These are phyloP conservation scores for Sugiyamaella pinicola DNA, from an alignment of 1,139 yeast species.

Conservation along the genomic window DNA sequence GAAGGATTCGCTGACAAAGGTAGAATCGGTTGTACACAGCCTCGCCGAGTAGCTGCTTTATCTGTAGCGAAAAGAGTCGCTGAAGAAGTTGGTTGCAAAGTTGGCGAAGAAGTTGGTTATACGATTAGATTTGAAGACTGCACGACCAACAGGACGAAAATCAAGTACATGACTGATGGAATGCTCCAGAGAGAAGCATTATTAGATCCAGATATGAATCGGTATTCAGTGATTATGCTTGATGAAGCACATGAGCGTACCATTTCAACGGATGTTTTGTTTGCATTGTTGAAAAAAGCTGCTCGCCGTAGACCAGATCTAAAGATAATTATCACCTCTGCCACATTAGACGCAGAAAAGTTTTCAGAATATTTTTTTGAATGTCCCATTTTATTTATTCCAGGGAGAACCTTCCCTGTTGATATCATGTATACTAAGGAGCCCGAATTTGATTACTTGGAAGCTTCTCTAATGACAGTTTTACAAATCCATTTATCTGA, in stretches of 20 bases:
- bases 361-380: constrained; percentile 74
- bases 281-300: constrained; percentile 81
- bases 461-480: constrained; percentile 77
- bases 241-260: constrained; percentile 98
- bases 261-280: constrained; percentile 87
- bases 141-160: constrained; percentile 60
- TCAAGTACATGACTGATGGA: constrained; percentile 96
- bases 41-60: constrained; percentile 93
- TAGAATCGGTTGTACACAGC: constrained; percentile 88
- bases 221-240: constrained; percentile 80
- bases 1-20: constrained; percentile 63
- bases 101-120: constrained; percentile 87
- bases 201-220: constrained; percentile 68
- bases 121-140: constrained; percentile 83
- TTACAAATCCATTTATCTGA: constrained; percentile 81
- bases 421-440: constrained; percentile 73
- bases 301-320: constrained; percentile 63
- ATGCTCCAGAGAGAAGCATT: constrained; percentile 86
- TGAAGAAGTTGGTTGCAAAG: constrained; percentile 67
- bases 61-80: constrained; percentile 91
- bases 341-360: constrained; percentile 83
- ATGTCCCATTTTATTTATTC: constrained; percentile 82
- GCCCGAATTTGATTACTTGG: constrained; percentile 84
- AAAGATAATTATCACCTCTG: constrained; percentile 84
- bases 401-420: constrained; percentile 90